A percentile compares a stretch with the other conserved stretches of the same genome.
These are phyloP conservation scores for Kingdonia uniflora DNA, from an alignment of 164 flowering plant genomes.

Conservation along the genomic window DNA sequence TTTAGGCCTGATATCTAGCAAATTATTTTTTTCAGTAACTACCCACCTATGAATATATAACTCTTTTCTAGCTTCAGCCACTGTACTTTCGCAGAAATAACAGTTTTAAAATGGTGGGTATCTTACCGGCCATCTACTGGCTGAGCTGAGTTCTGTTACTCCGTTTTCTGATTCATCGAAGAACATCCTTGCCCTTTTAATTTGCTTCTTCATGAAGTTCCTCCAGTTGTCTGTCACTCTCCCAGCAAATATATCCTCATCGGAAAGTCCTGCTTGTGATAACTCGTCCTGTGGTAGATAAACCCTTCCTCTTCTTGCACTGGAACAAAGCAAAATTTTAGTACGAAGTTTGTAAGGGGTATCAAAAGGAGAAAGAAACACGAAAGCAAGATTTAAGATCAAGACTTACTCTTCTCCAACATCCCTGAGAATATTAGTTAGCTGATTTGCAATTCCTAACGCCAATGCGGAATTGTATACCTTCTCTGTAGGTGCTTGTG, in stretches of 20 bases:
- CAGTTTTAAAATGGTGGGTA: too few species aligned
- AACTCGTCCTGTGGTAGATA: conserved; percentile 85
- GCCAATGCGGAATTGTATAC: conserved; percentile 79
- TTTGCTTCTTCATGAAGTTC: conserved; percentile 72
- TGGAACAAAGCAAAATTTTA: conserved; percentile 12
- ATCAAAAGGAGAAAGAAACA: background rate
- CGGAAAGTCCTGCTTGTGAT: conserved; percentile 73
- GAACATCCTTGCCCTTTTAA: conserved; percentile 77
- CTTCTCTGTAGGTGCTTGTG: conserved; percentile 60
- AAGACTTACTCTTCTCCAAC: conserved; percentile 90
- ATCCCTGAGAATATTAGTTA: conserved; percentile 85
- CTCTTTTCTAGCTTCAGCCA: too few species aligned
- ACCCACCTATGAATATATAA: too few species aligned
- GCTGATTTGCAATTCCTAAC: conserved; percentile 79
- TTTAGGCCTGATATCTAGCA: too few species aligned
- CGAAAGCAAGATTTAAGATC: background rate
- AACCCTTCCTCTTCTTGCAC: conserved; percentile 75
- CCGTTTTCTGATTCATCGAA: conserved; percentile 76
- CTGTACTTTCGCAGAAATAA: too few species aligned
- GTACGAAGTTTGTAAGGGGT: background rate
- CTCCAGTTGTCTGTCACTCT: conserved; percentile 83
- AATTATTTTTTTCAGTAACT: too few species aligned
- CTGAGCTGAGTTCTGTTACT: conserved; percentile 57
- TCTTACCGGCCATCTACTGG: conserved; percentile 94
- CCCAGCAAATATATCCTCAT: conserved; percentile 79